Conservation (phyloP, 2,329 filamentous ascomycete species). For the Epicoccum nigrum region DNA sequence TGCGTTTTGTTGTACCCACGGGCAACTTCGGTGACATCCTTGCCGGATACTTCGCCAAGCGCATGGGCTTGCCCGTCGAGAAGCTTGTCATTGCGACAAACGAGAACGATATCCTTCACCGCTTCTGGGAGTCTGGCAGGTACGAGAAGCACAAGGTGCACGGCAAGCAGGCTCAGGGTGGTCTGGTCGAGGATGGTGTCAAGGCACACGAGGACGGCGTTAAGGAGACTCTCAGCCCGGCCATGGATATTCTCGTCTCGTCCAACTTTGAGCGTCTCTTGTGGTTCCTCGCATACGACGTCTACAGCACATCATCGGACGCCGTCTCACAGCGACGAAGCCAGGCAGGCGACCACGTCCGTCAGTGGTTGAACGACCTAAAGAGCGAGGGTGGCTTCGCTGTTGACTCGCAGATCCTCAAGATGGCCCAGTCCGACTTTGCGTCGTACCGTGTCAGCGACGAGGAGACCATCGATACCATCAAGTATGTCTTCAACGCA, state of each 20-base stretch:
- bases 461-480: slow-evolving; percentile 55
- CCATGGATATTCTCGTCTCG: slow-evolving; percentile 96
- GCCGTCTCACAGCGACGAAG: slow-evolving; percentile 53
- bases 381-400: slow-evolving; percentile 83
- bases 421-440: slow-evolving; percentile 74
- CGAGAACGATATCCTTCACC: slow-evolving; percentile 94
- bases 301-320: slow-evolving; percentile 48
- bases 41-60: slow-evolving; percentile 87
- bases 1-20: slow-evolving; percentile 88
- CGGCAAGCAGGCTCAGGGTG: slow-evolving; percentile 62
- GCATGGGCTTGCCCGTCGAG: slow-evolving; percentile 86
- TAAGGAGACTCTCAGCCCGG: slow-evolving; percentile 89
- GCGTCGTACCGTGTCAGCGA: slow-evolving; percentile 75
- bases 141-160: slow-evolving; percentile 83
- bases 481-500: slow-evolving; percentile 55
- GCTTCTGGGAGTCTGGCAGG: slow-evolving; percentile 88
- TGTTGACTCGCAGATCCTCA: slow-evolving; percentile 76
- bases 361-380: slow-evolving; percentile 77
- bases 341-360: slow-evolving; percentile 73
- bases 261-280: slow-evolving; percentile 96
- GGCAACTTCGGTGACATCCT: slow-evolving; percentile 98
- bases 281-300: slow-evolving; percentile 82
- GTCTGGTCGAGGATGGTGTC: slow-evolving; percentile 61
- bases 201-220: slow-evolving; percentile 73
- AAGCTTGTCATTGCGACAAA: slow-evolving; percentile 94